Percentiles rank a stretch among this genome's conserved stretches.
phyloP scores from a whole-genome alignment of 495 filamentous ascomycete species.

The Trichodelitschia bisporula region DNA sequence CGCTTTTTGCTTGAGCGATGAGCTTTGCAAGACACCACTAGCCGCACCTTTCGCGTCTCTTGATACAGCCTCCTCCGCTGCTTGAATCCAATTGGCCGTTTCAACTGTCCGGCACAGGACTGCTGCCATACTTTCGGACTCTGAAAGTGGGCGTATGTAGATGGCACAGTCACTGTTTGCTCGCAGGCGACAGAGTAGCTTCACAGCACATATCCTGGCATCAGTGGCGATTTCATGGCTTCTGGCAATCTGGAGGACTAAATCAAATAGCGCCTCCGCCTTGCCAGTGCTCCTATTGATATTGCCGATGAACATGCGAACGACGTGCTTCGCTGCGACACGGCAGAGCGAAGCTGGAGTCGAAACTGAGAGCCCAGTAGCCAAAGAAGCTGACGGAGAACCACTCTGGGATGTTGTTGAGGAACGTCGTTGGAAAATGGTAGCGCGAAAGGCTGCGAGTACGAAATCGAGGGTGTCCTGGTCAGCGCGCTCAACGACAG shows the following conservation, averaged over 20 bases:
- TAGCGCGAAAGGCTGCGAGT: too few relatives aligned
- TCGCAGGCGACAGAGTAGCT: slow-evolving; percentile 60
- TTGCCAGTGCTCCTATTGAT: background rate
- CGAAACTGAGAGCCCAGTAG: too few relatives aligned
- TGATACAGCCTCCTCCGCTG: background rate
- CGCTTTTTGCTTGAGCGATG: slow-evolving; percentile 5
- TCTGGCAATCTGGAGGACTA: slow-evolving; percentile 32
- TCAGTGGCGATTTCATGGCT: slow-evolving; percentile 29
- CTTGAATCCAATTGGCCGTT: slow-evolving; percentile 4
- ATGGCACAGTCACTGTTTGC: slow-evolving; percentile 54
- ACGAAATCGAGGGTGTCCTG: too few relatives aligned
- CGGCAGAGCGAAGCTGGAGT: too few relatives aligned
- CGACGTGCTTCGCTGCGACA: background rate
- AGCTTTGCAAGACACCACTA: too few relatives aligned
- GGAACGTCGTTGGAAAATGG: too few relatives aligned
- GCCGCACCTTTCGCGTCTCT: too few relatives aligned
- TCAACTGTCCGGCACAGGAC: slow-evolving; percentile 42
- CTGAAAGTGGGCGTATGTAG: slow-evolving; percentile 35
- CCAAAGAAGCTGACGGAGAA: too few relatives aligned
- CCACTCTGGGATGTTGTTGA: too few relatives aligned
- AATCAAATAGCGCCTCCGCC: slow-evolving; percentile 16
- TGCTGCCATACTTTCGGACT: slow-evolving; percentile 45
- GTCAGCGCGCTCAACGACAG: too few relatives aligned
- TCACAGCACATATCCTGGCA: slow-evolving; percentile 58
- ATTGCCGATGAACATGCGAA: slow-evolving; percentile 1